Base-by-base conservation (phyloP, 169 alveolate species). In the Plasmodium gaboni region DNA sequence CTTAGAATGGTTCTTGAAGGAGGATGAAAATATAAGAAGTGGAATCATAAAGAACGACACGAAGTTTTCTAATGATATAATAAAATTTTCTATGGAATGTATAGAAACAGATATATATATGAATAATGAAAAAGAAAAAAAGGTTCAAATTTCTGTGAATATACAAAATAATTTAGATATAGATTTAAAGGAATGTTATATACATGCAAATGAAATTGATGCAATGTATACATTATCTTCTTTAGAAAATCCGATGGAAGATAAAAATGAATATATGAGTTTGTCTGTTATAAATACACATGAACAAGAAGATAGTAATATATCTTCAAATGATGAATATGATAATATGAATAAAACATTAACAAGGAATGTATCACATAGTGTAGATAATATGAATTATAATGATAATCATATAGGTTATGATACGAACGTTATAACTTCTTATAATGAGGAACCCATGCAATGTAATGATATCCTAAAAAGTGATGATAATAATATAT, bases 201-300 rank as follows among this genome's bases (percentile, higher is more conserved):
- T 78, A 57, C 89, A 78, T 22, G 89, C 57, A 7, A 22, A 67
- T 9, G 89, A 78, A 57, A 19, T 78, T 72, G 78, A 63, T 12
- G 61, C 80, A 19, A 46, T 78, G 67, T 24, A 51, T 26, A 64
- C 76, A 0, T 19, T 26, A 1, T 22, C 28, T 19, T 26, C 22
- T 19, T 5, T 65, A 15, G 80, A 65, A n/a, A 59, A 64, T 44
- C 15, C 17, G 26, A 22, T 3, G 2, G 38, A 60, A 5, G 73
- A 28, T 42, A 68, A 8, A 2, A 61, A 61, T 61, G 70, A 61
- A 61, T 22, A 7, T 2, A 12, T 13, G 15, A 13, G 8, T n/a
- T 17, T 22, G 19, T 24, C 32, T 61, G 2, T 61, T 24, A 24
- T 61, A 17, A 42, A 61, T 24, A 0, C 22, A 24, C 26, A 61